Percentiles rank a stretch among this genome's conserved stretches.
Conservation (phyloP, 441 rosid genomes). For the Pelargonium cotyledonis region DNA sequence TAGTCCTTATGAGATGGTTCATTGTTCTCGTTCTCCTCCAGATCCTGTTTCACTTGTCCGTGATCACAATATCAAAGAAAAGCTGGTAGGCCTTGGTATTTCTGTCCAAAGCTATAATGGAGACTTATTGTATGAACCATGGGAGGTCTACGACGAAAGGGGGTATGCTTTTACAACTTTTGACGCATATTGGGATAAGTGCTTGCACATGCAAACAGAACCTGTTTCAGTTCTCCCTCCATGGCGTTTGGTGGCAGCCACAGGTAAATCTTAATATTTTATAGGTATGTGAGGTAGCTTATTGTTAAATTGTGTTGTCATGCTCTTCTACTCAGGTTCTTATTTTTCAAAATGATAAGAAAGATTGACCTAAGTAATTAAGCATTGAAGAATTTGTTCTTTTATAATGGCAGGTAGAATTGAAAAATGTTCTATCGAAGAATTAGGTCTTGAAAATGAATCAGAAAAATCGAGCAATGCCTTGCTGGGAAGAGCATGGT, state of each 20-base stretch:
- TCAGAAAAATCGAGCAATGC: conserved; percentile 94
- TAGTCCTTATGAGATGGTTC: neutral
- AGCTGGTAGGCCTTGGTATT: conserved; percentile 61
- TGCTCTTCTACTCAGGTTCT: neutral
- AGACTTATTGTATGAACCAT: conserved; percentile 93
- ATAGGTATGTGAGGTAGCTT: neutral
- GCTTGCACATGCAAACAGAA: conserved; percentile 92
- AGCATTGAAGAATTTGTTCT: conserved; percentile 11
- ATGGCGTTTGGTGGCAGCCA: conserved; percentile 71
- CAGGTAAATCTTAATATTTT: neutral
- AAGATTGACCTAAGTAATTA: neutral
- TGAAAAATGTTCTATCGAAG: conserved; percentile 56
- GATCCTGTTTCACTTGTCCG: conserved; percentile 89
- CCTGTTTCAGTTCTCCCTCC: conserved; percentile 99
- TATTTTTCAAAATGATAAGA: neutral
- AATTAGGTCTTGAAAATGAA: conserved; percentile 76
- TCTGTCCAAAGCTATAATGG: conserved; percentile 75
- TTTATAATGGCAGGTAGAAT: conserved; percentile 52
- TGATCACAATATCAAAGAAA: conserved; percentile 84
- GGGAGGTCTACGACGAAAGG: conserved; percentile 80
- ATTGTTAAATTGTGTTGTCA: neutral
- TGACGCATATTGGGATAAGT: conserved; percentile 80
- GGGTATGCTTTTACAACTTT: conserved; percentile 75
- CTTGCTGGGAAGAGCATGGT: conserved; percentile 92
- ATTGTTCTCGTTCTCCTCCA: conserved; percentile 30